phyloP scores from a whole-genome alignment of 345 rosid species.

The Salix caprea region DNA sequence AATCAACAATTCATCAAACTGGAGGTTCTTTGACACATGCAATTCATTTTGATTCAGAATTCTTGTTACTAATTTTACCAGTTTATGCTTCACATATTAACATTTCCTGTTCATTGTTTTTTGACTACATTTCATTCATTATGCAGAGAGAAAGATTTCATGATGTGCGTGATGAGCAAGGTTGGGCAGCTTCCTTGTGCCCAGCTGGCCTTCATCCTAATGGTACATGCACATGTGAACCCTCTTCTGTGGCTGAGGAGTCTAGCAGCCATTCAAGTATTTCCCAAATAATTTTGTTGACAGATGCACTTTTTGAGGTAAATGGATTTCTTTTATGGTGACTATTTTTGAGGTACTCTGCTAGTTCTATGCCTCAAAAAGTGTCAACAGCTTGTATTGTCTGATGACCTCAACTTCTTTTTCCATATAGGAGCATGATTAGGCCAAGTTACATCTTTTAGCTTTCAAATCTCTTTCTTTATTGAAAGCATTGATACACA shows the following conservation, averaged over 20 bases:
- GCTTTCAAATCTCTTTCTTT: neutral
- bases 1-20: neutral
- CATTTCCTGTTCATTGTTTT: neutral
- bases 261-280: slow-evolving; percentile 1
- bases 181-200: slow-evolving; percentile 10
- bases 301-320: slow-evolving; percentile 28
- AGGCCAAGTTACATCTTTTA: neutral
- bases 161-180: slow-evolving; percentile 13
- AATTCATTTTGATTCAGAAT: neutral
- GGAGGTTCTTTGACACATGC: neutral
- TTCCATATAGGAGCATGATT: neutral
- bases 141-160: slow-evolving; percentile 19
- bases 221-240: slow-evolving; percentile 18
- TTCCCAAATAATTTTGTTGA: slow-evolving; percentile 18
- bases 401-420: neutral
- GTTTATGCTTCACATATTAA: neutral
- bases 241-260: neutral
- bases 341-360: neutral
- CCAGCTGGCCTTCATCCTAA: slow-evolving; percentile 13
- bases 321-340: neutral
- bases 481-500: neutral
- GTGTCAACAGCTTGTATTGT: neutral
- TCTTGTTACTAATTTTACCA: neutral
- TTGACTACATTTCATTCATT: neutral
- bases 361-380: neutral